phyloP scores from a whole-genome alignment of 352 stramenopile species.

The Pythium rhizo-oryzae region DNA sequence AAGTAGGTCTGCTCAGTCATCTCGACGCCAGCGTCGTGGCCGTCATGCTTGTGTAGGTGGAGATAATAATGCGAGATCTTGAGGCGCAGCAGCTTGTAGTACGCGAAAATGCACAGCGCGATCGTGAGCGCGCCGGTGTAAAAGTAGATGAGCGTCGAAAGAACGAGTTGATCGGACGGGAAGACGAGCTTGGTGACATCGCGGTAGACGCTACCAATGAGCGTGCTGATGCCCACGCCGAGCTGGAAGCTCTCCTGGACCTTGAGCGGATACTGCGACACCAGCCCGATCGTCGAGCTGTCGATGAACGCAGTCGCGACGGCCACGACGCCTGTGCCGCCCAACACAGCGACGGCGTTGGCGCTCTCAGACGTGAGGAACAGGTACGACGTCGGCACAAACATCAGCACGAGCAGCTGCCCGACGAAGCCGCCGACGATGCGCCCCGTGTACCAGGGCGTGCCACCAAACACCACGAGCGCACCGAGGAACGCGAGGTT shows the following conservation, averaged over 20 bases:
- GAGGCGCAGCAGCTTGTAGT: conserved; percentile 65
- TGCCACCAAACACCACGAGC: conserved; percentile 64
- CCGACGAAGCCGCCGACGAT: conserved; percentile 83
- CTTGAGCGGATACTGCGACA: conserved; percentile 76
- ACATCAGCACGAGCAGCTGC: conserved; percentile 68
- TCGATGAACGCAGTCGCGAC: conserved; percentile 84
- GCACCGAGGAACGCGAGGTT: conserved; percentile 69
- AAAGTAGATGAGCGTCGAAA: conserved; percentile 83
- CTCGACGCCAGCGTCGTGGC: conserved; percentile 48
- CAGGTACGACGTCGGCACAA: conserved; percentile 80
- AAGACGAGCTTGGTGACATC: conserved; percentile 86
- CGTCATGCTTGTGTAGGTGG: conserved; percentile 5
- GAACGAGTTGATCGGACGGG: conserved; percentile 53
- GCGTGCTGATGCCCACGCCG: conserved; percentile 76
- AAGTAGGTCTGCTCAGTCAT: conserved; percentile 59
- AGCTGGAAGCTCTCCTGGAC: conserved; percentile 86
- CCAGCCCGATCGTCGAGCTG: conserved; percentile 80
- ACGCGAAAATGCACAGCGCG: conserved; percentile 72
- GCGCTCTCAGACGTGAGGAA: conserved; percentile 68
- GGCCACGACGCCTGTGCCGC: conserved; percentile 62
- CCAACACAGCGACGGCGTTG: conserved; percentile 67
- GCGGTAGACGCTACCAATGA: conserved; percentile 83
- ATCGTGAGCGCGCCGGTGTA: conserved; percentile 83
- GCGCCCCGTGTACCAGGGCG: conserved; percentile 68
- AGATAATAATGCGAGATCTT: conserved; percentile 62